Percentiles rank a stretch among this genome's conserved stretches.
Conservation (phyloP, 495 filamentous ascomycete species). For the Daldinia concentrica region DNA sequence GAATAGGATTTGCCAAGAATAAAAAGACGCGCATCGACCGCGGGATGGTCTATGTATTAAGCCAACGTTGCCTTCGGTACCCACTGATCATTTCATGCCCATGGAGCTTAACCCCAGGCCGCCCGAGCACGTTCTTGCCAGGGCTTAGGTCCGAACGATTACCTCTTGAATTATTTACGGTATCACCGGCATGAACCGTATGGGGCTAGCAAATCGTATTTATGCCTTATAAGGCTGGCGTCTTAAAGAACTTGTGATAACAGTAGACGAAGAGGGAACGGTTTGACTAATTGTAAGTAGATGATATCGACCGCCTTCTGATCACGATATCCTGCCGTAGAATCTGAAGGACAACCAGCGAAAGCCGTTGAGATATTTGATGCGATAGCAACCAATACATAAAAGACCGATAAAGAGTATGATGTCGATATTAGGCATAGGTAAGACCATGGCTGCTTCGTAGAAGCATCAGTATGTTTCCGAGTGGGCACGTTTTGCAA, state of each 20-base stretch:
- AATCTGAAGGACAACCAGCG: neutral
- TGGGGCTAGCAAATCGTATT: neutral
- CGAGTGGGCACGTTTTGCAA: conserved; percentile 21
- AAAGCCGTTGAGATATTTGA: too few relatives aligned
- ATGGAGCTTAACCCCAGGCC: neutral
- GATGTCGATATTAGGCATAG: neutral
- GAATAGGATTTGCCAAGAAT: conserved; percentile 10
- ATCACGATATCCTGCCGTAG: neutral
- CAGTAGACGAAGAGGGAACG: neutral
- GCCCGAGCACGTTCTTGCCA: neutral
- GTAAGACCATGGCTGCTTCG: neutral
- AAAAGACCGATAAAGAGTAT: neutral
- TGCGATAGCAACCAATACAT: neutral
- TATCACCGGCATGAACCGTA: neutral
- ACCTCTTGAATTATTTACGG: neutral
- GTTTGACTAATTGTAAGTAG: neutral
- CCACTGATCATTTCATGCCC: conserved; percentile 29
- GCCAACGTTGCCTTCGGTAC: neutral
- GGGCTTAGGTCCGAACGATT: conserved; percentile 3
- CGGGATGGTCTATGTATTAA: conserved; percentile 1
- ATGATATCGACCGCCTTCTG: neutral
- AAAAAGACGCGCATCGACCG: neutral
- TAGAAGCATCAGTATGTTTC: conserved; percentile 14
- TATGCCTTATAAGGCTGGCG: neutral
- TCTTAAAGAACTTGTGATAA: neutral